Evolutionary conservation across 768 basidiomycete genomes (phyloP).

Genomic region (Boletus subcaerulescens): DNA sequence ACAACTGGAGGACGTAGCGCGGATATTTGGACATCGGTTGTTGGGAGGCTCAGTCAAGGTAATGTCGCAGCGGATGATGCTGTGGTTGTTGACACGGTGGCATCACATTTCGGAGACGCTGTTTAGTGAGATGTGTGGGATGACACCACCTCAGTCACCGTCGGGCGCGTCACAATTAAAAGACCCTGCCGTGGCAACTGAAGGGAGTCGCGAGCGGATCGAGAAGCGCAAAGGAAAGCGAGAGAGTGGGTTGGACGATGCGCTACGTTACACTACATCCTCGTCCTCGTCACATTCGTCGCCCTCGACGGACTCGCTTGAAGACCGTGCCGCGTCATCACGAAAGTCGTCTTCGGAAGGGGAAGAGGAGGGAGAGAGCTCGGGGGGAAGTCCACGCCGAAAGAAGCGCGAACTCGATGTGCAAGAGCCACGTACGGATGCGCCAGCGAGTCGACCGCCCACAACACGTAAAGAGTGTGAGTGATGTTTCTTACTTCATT

Average conservation of each 20-base stretch:
- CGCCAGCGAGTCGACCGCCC: neutral
- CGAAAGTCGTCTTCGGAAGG: constrained; percentile 9
- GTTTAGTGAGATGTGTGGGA: constrained; percentile 26
- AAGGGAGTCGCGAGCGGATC: neutral
- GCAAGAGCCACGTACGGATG: neutral
- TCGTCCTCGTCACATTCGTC: constrained; percentile 15
- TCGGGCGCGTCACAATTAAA: neutral
- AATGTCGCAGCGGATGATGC: constrained; percentile 29
- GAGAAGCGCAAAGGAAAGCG: constrained; percentile 19
- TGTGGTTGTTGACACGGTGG: constrained; percentile 34
- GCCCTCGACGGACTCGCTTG: constrained; percentile 5
- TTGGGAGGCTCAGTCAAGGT: constrained; percentile 33
- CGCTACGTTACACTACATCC: neutral
- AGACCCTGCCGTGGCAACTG: neutral
- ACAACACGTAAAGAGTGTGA: constrained; percentile 17
- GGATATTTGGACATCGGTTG: constrained; percentile 44
- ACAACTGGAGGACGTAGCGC: constrained; percentile 42
- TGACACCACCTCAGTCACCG: constrained; percentile 15
- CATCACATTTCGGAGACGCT: constrained; percentile 24
- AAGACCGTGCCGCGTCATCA: constrained; percentile 6
- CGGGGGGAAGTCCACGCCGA: constrained; percentile 13
- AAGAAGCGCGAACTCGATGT: constrained; percentile 20
- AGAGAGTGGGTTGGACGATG: constrained; percentile 2
- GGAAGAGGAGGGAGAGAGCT: constrained; percentile 11
- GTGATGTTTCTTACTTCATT: neutral